Base-by-base conservation (phyloP, 371 early-diverging fungal species). In the Funneliformis caledonium region DNA sequence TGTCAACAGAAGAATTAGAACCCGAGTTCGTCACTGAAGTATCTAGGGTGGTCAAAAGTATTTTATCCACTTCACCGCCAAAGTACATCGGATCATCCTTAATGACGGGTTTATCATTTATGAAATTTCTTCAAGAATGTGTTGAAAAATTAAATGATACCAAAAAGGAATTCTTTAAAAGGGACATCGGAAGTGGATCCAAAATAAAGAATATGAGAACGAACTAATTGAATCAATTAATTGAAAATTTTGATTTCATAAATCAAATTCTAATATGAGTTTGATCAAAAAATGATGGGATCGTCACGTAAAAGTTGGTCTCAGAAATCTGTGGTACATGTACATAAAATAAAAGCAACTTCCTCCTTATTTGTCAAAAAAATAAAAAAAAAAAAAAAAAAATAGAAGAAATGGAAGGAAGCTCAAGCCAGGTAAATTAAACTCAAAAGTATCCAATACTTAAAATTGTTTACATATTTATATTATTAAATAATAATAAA, bases 121-220 rank as follows among this genome's bases (percentile, higher is more conserved):
- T 64, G 45, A 43, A 45, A 61, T 77, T 77, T 64, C 43, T 77
- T 37, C 11, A 14, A 42, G 65, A 77, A 22, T 77, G 77, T 64
- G 77, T 77, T 4, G 22, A 16, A 10, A n/a, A 26, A 33, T 59
- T 77, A 47, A 77, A 77, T 48, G 65, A 77, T 10, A 37, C 37
- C 10, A 10, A 64, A 65, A 64, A 19, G 0, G 60, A 64, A 64
- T 77, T 64, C 22, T 61, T 77, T n/a, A 59, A 50, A 3, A 48
- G 16, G 9, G 22, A 64, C 26, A 5, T 77, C 5, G 77, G 77
- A 16, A 52, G 65, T 11, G 47, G 26, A 19, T 14, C 19, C 7
- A 47, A 64, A 12, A 64, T 77, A 42, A 8, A 19, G 11, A 22
- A 50, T 64, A 22, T 22, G n/a, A 45, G 37, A 19, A 77, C 19